Conservation (phyloP, 257 asterid genomes). For the Solanum chilense region DNA sequence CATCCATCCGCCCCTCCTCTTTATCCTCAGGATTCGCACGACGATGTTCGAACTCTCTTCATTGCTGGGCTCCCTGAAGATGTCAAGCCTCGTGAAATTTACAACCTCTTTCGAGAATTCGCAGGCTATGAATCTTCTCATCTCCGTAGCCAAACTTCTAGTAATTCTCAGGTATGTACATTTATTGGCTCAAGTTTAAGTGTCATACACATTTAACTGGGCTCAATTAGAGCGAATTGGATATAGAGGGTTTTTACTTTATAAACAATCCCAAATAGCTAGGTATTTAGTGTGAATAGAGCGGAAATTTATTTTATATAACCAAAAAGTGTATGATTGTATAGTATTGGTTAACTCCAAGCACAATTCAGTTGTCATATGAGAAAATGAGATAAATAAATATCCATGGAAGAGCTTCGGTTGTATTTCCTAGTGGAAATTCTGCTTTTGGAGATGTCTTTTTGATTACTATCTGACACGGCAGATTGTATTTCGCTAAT, state of each 20-base stretch:
- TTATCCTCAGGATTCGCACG: slow-evolving; percentile 42
- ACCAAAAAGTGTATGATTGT: not conserved
- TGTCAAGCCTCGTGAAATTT: slow-evolving; percentile 81
- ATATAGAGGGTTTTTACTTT: not conserved
- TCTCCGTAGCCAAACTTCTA: slow-evolving; percentile 64
- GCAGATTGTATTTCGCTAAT: too few species aligned
- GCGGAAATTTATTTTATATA: not conserved
- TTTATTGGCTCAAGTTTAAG: not conserved
- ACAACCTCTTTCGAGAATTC: slow-evolving; percentile 80
- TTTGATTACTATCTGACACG: too few species aligned
- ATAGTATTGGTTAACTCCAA: not conserved
- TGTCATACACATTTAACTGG: not conserved
- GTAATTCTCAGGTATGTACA: slow-evolving; percentile 45
- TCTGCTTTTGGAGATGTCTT: not conserved
- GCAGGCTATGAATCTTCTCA: slow-evolving; percentile 93
- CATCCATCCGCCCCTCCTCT: slow-evolving; percentile 40
- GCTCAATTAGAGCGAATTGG: not conserved
- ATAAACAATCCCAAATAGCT: not conserved
- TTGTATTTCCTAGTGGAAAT: not conserved
- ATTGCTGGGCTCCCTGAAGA: slow-evolving; percentile 94
- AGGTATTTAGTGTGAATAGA: not conserved
- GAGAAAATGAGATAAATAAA: not conserved
- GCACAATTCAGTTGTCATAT: not conserved
- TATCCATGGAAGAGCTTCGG: not conserved
- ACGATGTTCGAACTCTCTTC: slow-evolving; percentile 80